Conservation (phyloP, 1,284 basidiomycete species). For the Tylopilus sp. region DNA sequence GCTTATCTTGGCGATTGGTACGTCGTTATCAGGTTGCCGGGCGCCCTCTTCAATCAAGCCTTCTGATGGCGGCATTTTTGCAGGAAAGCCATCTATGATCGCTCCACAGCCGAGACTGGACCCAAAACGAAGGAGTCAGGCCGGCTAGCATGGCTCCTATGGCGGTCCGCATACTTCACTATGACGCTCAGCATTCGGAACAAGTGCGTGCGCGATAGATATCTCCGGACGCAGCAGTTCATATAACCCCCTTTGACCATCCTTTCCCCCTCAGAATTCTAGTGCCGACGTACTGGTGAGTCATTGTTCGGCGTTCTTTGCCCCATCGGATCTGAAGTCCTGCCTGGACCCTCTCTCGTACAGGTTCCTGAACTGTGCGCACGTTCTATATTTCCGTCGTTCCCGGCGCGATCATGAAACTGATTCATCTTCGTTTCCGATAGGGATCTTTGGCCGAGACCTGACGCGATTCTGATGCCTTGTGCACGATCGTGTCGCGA, state of each 20-base stretch:
- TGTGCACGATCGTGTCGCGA: constrained; percentile 6
- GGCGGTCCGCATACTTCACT: constrained; percentile 78
- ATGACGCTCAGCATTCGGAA: constrained; percentile 75
- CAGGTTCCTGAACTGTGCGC: constrained; percentile 28
- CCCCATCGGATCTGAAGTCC: constrained; percentile 12
- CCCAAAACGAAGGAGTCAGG: constrained; percentile 65
- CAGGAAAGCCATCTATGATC: constrained; percentile 76
- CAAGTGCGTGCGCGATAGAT: constrained; percentile 44
- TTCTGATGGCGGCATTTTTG: neutral
- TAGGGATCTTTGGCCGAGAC: constrained; percentile 78
- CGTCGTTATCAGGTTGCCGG: constrained; percentile 26
- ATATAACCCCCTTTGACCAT: constrained; percentile 3
- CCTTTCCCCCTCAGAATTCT: constrained; percentile 46
- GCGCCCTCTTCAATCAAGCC: neutral
- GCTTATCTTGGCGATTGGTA: constrained; percentile 77
- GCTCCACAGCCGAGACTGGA: constrained; percentile 47
- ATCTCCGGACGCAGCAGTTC: constrained; percentile 6
- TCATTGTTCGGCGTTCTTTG: constrained; percentile 16
- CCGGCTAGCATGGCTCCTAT: constrained; percentile 70
- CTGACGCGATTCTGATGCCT: constrained; percentile 62
- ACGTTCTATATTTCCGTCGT: neutral
- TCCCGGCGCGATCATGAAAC: constrained; percentile 9
- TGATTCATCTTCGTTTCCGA: constrained; percentile 28
- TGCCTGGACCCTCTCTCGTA: neutral
- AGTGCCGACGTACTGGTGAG: constrained; percentile 67